A percentile compares a stretch with the other conserved stretches of the same genome.
Evolutionary conservation across 352 stramenopile species (phyloP).

Genomic region (Elongisporangium undulatum): DNA sequence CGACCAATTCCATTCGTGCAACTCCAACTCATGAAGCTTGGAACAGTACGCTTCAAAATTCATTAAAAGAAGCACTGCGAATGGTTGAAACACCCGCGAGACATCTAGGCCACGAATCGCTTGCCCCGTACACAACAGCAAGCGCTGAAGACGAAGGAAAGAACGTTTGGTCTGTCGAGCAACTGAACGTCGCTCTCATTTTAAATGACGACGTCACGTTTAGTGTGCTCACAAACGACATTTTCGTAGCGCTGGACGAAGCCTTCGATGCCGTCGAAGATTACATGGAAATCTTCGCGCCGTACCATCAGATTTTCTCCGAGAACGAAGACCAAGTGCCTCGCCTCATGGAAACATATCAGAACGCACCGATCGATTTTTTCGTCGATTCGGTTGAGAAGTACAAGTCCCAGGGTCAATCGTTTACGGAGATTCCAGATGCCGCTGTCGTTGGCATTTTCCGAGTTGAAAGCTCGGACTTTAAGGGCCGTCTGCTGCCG

Average conservation of each 20-base stretch:
- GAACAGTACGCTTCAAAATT: slow-evolving; percentile 58
- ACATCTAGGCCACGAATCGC: slow-evolving; percentile 74
- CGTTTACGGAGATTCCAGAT: slow-evolving; percentile 84
- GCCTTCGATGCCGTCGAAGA: slow-evolving; percentile 78
- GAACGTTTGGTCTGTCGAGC: slow-evolving; percentile 70
- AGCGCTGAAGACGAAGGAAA: slow-evolving; percentile 84
- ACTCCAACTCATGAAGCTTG: slow-evolving; percentile 64
- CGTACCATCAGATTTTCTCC: slow-evolving; percentile 81
- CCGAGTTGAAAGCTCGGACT: slow-evolving; percentile 81
- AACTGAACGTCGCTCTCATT: slow-evolving; percentile 76
- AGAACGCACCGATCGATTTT: slow-evolving; percentile 64
- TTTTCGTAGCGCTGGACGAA: slow-evolving; percentile 79
- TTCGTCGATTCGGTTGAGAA: slow-evolving; percentile 83
- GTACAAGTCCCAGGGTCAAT: slow-evolving; percentile 69
- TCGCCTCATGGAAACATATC: slow-evolving; percentile 61
- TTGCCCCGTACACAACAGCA: slow-evolving; percentile 74
- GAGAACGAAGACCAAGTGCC: slow-evolving; percentile 81
- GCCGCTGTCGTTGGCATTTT: slow-evolving; percentile 90
- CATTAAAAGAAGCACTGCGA: slow-evolving; percentile 81
- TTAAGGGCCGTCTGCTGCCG: slow-evolving; percentile 87
- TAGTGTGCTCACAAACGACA: slow-evolving; percentile 78
- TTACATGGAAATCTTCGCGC: slow-evolving; percentile 88
- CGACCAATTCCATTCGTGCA: slow-evolving; percentile 31
- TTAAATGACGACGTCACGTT: slow-evolving; percentile 83
- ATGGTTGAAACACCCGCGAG: slow-evolving; percentile 87